Percentiles rank a stretch among this genome's conserved stretches.
These are phyloP conservation scores for Amesomyces nigricolor DNA, from an alignment of 2,329 filamentous ascomycete species.

Conservation along the genomic window DNA sequence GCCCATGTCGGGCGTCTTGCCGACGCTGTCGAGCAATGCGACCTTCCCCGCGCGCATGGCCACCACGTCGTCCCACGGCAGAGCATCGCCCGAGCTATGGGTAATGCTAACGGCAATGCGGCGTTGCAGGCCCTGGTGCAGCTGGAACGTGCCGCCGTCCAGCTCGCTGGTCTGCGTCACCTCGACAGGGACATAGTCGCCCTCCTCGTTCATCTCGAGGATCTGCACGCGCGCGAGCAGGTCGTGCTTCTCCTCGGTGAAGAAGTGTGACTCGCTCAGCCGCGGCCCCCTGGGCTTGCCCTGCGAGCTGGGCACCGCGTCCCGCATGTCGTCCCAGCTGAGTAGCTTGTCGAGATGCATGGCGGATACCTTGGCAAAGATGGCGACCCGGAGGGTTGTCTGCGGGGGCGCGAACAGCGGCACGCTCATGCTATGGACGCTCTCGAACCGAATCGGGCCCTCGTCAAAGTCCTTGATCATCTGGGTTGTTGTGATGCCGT, in stretches of 20 bases:
- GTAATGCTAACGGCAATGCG: conserved; percentile 83
- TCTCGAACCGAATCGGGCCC: conserved; percentile 86
- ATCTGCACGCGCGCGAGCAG: conserved; percentile 84
- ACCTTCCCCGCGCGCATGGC: conserved; percentile 74
- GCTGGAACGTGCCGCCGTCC: conserved; percentile 85
- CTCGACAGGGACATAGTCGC: conserved; percentile 87
- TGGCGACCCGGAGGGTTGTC: conserved; percentile 74
- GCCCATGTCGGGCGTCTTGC: conserved; percentile 76
- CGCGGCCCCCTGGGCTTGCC: conserved; percentile 55
- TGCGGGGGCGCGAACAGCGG: conserved; percentile 70
- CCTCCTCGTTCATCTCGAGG: conserved; percentile 84
- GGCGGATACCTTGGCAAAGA: conserved; percentile 83
- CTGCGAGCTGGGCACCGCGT: conserved; percentile 58
- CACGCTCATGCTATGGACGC: conserved; percentile 96
- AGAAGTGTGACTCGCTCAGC: conserved; percentile 88
- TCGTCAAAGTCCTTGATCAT: conserved; percentile 95
- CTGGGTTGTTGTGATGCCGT: conserved; percentile 88
- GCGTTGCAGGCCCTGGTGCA: conserved; percentile 90
- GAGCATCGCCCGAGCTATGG: conserved; percentile 78
- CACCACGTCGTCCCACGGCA: conserved; percentile 83
- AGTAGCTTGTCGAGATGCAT: conserved; percentile 97
- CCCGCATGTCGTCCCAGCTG: conserved; percentile 98
- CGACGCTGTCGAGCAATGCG: conserved; percentile 75
- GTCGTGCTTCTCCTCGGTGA: conserved; percentile 88
- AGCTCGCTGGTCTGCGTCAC: conserved; percentile 79